Evolutionary conservation across 139 green algal species (phyloP).

Genomic region (Chara braunii): DNA sequence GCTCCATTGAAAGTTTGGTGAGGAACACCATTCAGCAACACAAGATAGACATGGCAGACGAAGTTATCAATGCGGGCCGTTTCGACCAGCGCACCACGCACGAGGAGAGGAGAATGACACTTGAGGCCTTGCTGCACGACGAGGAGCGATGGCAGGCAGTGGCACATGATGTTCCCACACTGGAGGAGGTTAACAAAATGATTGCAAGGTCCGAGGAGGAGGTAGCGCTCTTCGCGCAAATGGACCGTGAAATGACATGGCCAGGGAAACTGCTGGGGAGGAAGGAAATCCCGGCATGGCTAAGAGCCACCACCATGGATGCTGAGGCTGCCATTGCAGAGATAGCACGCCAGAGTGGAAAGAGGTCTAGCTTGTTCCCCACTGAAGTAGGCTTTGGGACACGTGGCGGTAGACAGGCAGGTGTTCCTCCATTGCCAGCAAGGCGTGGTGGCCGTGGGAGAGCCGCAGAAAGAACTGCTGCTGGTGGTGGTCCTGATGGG

Average conservation of each 20-base stretch:
- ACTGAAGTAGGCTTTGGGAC: background rate
- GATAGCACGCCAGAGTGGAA: background rate
- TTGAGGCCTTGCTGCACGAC: conserved; percentile 40
- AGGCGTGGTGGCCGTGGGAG: conserved; percentile 5
- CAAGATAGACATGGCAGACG: conserved; percentile 98
- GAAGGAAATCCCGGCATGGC: conserved; percentile 23
- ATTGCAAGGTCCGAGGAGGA: conserved; percentile 30
- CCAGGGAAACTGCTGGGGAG: background rate
- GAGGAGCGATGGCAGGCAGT: conserved; percentile 29
- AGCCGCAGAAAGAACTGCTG: background rate
- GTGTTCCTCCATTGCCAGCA: background rate
- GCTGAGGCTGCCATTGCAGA: background rate
- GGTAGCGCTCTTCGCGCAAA: conserved; percentile 36
- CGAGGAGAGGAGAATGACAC: conserved; percentile 56
- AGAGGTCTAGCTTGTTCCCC: background rate
- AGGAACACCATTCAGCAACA: conserved; percentile 93
- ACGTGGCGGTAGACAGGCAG: background rate
- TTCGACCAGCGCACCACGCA: conserved; percentile 92
- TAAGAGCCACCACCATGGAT: background rate
- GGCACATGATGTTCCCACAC: conserved; percentile 19
- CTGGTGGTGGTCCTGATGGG: background rate
- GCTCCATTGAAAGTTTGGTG: conserved; percentile 87
- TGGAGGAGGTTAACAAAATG: conserved; percentile 38
- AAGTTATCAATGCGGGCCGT: conserved; percentile 56
- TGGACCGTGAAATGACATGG: conserved; percentile 36